Evolutionary conservation across 805 yeast species (phyloP).

Genomic region (Grigorovia transvaalensis): DNA sequence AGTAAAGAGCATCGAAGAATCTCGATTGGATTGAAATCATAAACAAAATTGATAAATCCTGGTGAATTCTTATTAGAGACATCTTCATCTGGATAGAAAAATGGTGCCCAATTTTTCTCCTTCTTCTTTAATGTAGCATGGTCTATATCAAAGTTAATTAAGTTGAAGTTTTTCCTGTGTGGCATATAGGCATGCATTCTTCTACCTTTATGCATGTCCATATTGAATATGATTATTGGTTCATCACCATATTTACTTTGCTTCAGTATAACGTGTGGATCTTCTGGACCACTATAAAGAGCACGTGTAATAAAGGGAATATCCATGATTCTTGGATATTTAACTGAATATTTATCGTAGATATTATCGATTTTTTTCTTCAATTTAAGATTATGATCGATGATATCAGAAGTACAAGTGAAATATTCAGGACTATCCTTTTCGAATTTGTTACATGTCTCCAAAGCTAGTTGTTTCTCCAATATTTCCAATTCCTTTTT

Average conservation of each 20-base stretch:
- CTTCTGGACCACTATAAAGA: constrained; percentile 10
- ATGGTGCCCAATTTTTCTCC: constrained; percentile 11
- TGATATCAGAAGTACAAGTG: constrained; percentile 12
- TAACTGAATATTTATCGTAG: constrained; percentile 6
- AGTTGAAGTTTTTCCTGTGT: constrained; percentile 9
- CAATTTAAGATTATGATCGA: constrained; percentile 10
- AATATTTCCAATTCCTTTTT: constrained; percentile 19
- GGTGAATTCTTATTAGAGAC: constrained; percentile 10
- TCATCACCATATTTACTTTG: constrained; percentile 6
- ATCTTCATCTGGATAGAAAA: constrained; percentile 2
- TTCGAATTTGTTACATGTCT: constrained; percentile 8
- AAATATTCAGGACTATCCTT: constrained; percentile 10
- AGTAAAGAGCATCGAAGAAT: constrained; percentile 15
- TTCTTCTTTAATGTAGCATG: neutral
- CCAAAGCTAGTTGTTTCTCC: constrained; percentile 16
- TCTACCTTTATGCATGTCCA: constrained; percentile 5
- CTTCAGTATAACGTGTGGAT: constrained; percentile 9
- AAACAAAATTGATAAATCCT: constrained; percentile 9
- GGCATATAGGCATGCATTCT: constrained; percentile 10
- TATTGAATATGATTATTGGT: constrained; percentile 12
- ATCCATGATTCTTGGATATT: constrained; percentile 9
- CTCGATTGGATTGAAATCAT: constrained; percentile 1
- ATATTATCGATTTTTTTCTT: constrained; percentile 5
- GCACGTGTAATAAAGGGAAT: constrained; percentile 5
- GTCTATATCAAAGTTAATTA: constrained; percentile 1